Base-by-base conservation (phyloP, 129 eudicot species). In the Sambucus nigra region DNA sequence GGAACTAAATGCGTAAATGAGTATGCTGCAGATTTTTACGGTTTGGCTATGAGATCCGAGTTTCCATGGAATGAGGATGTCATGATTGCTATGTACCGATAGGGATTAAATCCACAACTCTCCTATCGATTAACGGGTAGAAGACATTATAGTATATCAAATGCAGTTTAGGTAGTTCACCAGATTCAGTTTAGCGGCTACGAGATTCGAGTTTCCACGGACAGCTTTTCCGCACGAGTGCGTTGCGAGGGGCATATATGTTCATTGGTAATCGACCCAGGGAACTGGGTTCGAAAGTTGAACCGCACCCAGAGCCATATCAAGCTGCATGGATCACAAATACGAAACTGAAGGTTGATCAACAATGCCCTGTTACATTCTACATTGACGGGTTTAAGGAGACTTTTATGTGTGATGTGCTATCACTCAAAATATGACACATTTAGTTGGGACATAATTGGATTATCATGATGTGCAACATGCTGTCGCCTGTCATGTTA, bases 11-110 rank as follows among this genome's bases (percentile, higher is more conserved):
- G 5, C 35, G 35, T 29, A 8, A 23, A 47, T 4, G 52, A 47
- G 52, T 47, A 47, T 47, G 18, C 25, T 15, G 5, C 4, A 12
- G 3, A 10, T 3, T 47, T 47, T 23, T 47, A 47, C 52, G 5
- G 52, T 20, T 47, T 47, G 52, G 52, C 22, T 20, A 20, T 23
- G 3, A 4, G 24, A 11, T 47, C 52, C 5, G 52, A 47, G 52
- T 47, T 47, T 47, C 52, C 22, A 3, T n/a, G 52, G 52, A 20
- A 47, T 20, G 52, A 47, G 12, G 52, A 47, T 47, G 52, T 47
- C 2, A 47, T 47, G 52, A 17, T 47, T 23, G n/a, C 52, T 29
- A 29, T 29, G 35, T 29, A 29, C 35, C 35, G 35, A 8, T 29
- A 29, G 35, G 35, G 35, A 8, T 29, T 29, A 29, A 29, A 29